Evolutionary conservation across 2,329 filamentous ascomycete species (phyloP).

Genomic region (Dendryphion nanum): DNA sequence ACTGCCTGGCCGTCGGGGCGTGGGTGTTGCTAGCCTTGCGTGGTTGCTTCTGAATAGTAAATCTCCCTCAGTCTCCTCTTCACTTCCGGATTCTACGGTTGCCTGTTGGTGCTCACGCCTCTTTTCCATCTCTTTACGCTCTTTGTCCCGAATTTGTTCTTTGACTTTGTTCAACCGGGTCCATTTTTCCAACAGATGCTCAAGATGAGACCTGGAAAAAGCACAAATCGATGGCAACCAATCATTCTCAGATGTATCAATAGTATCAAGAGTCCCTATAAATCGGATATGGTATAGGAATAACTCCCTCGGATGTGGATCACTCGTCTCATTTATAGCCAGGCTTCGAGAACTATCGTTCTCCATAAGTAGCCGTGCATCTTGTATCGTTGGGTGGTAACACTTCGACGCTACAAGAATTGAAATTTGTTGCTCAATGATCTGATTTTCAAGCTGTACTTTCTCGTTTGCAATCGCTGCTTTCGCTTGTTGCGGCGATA

Average conservation of each 20-base stretch:
- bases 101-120: conserved; percentile 30
- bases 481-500: conserved; percentile 31
- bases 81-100: conserved; percentile 35
- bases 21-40: conserved; percentile 8
- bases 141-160: conserved; percentile 20
- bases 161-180: conserved; percentile 33
- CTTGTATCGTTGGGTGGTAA: conserved; percentile 15
- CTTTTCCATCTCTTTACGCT: conserved; percentile 19
- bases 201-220: conserved; percentile 20
- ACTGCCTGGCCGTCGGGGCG: conserved; percentile 15
- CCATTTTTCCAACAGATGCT: conserved; percentile 32
- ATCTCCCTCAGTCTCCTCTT: conserved; percentile 23
- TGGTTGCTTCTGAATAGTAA: conserved; percentile 8
- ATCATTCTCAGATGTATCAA: conserved; percentile 15
- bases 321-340: conserved; percentile 6
- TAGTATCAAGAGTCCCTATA: conserved; percentile 22
- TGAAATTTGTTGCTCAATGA: conserved; percentile 41
- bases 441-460: conserved; percentile 35
- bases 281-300: conserved; percentile 27
- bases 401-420: conserved; percentile 24
- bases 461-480: conserved; percentile 36
- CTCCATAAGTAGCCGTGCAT: conserved; percentile 26
- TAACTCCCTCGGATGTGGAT: conserved; percentile 18
- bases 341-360: conserved; percentile 29
- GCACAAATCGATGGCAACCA: conserved; percentile 24